Evolutionary conservation across 108 stramenopile species (phyloP).

Genomic region (Bacterosira constricta): DNA sequence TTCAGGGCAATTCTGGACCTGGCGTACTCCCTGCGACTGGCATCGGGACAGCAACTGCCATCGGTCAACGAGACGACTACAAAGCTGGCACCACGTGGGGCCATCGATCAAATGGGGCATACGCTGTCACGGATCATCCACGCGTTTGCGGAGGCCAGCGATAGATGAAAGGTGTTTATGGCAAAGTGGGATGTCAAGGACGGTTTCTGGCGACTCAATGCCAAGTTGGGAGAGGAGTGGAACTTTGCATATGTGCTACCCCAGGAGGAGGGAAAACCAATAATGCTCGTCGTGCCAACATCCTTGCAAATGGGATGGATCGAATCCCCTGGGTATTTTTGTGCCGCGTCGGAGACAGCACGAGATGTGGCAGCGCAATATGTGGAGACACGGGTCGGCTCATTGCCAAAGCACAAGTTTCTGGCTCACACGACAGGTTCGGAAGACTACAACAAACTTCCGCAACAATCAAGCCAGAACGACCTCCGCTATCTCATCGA

Average conservation of each 20-base stretch:
- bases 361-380: constrained; percentile 20
- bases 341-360: too few species aligned
- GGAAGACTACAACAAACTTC: not conserved
- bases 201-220: constrained; percentile 7
- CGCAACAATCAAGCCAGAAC: not conserved
- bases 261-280: constrained; percentile 4
- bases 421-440: not conserved
- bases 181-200: too few species aligned
- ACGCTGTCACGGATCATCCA: constrained; percentile 14
- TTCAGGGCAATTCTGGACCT: constrained; percentile 28
- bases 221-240: constrained; percentile 2
- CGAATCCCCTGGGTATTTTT: constrained; percentile 36
- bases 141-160: constrained; percentile 8
- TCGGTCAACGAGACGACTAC: constrained; percentile 22
- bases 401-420: not conserved
- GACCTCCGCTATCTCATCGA: not conserved
- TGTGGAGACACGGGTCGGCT: not conserved
- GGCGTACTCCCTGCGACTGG: not conserved
- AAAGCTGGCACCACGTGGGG: not conserved
- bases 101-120: constrained; percentile 22
- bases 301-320: too few species aligned
- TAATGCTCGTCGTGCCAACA: too few species aligned
- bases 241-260: too few species aligned
- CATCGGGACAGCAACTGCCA: not conserved
- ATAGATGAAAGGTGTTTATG: too few species aligned